Evolutionary conservation across 2,329 filamentous ascomycete species (phyloP), one percentile per base, ranked within the genome.

Genomic region (Pezicula carpinea): DNA sequence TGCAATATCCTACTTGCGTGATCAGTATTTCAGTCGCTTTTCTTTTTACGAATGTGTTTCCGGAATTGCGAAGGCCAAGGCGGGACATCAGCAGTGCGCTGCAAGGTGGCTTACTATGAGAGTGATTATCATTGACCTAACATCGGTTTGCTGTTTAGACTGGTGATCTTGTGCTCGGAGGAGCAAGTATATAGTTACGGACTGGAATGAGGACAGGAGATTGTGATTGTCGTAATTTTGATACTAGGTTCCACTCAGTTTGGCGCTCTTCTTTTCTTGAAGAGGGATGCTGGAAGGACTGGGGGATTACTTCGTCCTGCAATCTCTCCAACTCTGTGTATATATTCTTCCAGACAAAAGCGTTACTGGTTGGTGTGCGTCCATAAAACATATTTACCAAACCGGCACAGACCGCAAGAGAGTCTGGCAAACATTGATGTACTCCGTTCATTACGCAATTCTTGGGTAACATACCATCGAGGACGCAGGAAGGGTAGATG

Each of bases 401-500:
- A 33, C 46, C 52, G 17, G 52, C 48, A 45, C 61, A 62, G n/a
- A 59, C 56, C 11, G 60, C 59, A 17, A 64, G 43, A 0, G 51
- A 49, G 18, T 59, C 49, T 2, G 57, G 53, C 3, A 64, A 35
- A 49, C 62, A 64, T 17, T 53, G 50, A 32, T 64, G 59, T 35
- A 50, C 50, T 1, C 53, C 59, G 19, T 56, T 52, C 2, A 44
- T 36, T 7, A 46, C 42, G 22, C 54, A 60, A 3, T 52, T 39
- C 7, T 39, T 38, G 6, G 40, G 38, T 0, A 49, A 41, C 7
- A 11, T 39, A 14, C 45, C 46, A 6, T 57, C 46, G 18, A 56
- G 38, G 2, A 54, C 53, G 19, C 62, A 64, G 3, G 45, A 48
- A 3, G 62, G 59, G 36, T 56, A 55, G n/a, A 64, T 61, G 36